Evolutionary conservation across 2,329 filamentous ascomycete species (phyloP), one percentile per base, ranked within the genome.

Genomic region (Sporothrix curviconia): DNA sequence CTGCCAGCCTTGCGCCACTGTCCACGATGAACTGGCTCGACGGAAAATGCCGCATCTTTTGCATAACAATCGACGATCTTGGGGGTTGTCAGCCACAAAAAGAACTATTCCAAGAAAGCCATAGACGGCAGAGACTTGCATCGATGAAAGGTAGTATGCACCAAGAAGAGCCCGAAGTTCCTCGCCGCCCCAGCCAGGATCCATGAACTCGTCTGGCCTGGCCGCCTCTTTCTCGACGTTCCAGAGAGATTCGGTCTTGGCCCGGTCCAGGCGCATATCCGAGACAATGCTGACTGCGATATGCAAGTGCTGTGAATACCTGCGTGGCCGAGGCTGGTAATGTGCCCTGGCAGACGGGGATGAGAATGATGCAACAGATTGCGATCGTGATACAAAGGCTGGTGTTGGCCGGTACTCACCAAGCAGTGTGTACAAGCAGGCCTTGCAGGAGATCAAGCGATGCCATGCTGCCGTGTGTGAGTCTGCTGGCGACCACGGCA

Each of bases 221-320:
- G 36, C 17, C 9, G 17, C 32, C 11, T 30, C 6, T 17, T 50
- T 50, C 19, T 50, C 47, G 12, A 50, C 47, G 6, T 50, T 50
- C 47, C 54, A 56, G 3, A 56, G 22, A 4, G n/a, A 4, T 3
- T 24, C 14, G 8, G 44, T 49, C n/a, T 56, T 49, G 15, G 54
- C 32, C 9, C 54, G 54, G 19, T 56, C 54, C 19, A 56, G 34
- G 32, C 54, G 32, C 9, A 56, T 12, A 50, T 56, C 54, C 1
- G 54, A 56, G 8, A 56, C 42, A 12, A 56, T 56, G 24, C 54
- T 56, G 7, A 28, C 32, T 6, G 54, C 54, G 25, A 56, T 19
- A 32, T 49, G 54, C 40, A 56, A n/a, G 22, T 56, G 43, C 22
- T 56, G 54, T 11, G 54, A 50, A 22, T 50, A 50, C 34, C 32